These are phyloP conservation scores for Stylosanthes scabra DNA, from an alignment of 331 rosid genomes.

Conservation along the genomic window DNA sequence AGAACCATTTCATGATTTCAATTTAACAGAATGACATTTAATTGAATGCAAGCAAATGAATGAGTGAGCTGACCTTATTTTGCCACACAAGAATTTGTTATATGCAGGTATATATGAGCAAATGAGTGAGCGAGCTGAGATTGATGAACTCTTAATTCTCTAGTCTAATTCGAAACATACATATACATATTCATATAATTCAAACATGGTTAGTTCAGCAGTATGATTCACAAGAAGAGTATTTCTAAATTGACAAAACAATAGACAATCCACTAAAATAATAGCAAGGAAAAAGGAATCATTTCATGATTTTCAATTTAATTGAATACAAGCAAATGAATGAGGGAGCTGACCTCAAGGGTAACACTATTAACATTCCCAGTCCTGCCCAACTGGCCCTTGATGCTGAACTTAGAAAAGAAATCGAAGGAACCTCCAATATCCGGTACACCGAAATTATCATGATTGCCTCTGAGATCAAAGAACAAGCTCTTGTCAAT, in stretches of 20 bases:
- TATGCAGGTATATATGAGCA: too few species aligned
- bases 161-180: not conserved
- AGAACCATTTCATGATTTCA: too few species aligned
- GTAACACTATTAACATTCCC: slow-evolving; percentile 72
- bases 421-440: slow-evolving; percentile 80
- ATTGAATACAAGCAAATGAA: slow-evolving; percentile 25
- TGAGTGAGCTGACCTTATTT: too few species aligned
- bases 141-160: not conserved
- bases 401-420: slow-evolving; percentile 84
- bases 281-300: slow-evolving; percentile 13
- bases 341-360: slow-evolving; percentile 61
- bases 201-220: slow-evolving; percentile 14
- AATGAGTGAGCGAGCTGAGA: too few species aligned
- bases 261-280: slow-evolving; percentile 15
- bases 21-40: too few species aligned
- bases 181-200: not conserved
- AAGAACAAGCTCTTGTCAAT: slow-evolving; percentile 71
- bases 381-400: slow-evolving; percentile 75
- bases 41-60: too few species aligned
- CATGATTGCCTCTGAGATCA: slow-evolving; percentile 93
- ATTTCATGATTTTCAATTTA: slow-evolving; percentile 1
- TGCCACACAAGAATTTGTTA: too few species aligned
- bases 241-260: slow-evolving; percentile 11
- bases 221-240: slow-evolving; percentile 10
- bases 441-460: slow-evolving; percentile 83